Evolutionary conservation across 257 asterid genomes (phyloP).

Genomic region (Echites panduratus): DNA sequence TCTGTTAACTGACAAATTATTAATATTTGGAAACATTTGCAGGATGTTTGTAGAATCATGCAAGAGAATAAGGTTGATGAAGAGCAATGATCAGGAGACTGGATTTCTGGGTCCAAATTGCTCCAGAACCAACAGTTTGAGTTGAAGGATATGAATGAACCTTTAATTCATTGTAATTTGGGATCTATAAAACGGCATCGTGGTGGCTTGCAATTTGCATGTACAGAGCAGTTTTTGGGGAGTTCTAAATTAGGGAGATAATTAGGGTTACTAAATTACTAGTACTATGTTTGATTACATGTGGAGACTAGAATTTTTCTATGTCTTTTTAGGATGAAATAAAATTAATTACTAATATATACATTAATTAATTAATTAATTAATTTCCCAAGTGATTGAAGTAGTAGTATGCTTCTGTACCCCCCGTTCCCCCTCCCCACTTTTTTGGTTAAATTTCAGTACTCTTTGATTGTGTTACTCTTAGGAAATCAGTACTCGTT

Average conservation of each 20-base stretch:
- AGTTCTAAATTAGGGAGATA: background rate
- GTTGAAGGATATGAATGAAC: background rate
- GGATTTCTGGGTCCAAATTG: conserved; percentile 28
- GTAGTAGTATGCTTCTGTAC: too few relatives aligned
- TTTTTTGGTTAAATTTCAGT: background rate
- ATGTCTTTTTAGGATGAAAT: background rate
- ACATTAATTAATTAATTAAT: background rate
- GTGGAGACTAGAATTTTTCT: background rate
- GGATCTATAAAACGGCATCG: background rate
- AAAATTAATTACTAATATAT: too few relatives aligned
- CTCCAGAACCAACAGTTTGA: conserved; percentile 23
- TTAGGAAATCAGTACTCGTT: too few relatives aligned
- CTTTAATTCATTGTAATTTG: background rate
- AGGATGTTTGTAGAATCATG: conserved; percentile 83
- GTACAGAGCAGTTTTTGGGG: conserved; percentile 10
- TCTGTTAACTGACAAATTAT: background rate
- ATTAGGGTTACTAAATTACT: background rate
- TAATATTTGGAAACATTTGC: background rate
- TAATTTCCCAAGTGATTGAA: background rate
- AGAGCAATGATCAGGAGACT: conserved; percentile 38
- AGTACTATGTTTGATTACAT: too few relatives aligned
- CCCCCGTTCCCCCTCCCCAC: too few relatives aligned
- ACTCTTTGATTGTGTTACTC: background rate
- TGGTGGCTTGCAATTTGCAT: background rate
- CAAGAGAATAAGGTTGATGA: conserved; percentile 73